These are phyloP conservation scores for Colletotrichum falcatum DNA, from an alignment of 2,329 filamentous ascomycete genomes.

Conservation along the genomic window DNA sequence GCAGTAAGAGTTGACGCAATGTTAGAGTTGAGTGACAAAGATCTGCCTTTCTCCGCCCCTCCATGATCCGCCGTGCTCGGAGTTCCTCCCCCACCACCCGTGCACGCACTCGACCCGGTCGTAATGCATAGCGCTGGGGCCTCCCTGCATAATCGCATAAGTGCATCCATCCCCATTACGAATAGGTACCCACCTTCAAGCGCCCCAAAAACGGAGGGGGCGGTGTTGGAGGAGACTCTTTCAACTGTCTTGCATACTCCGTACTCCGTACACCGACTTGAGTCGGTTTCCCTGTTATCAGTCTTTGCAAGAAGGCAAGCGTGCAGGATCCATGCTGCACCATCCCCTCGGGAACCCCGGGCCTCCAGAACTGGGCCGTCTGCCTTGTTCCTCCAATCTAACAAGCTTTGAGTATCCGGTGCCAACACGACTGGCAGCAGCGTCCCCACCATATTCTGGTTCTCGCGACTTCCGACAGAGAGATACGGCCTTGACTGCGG, in stretches of 20 bases:
- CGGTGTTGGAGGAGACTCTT: slow-evolving; percentile 1
- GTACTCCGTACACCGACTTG: slow-evolving; percentile 32
- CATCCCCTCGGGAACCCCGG: slow-evolving; percentile 35
- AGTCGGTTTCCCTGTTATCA: slow-evolving; percentile 21
- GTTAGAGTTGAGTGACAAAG: slow-evolving; percentile 7
- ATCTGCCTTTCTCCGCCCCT: slow-evolving; percentile 6
- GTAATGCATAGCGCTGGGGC: slow-evolving; percentile 12
- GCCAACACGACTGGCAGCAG: background rate
- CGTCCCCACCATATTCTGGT: background rate
- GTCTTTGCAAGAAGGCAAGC: slow-evolving; percentile 9
- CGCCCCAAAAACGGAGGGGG: slow-evolving; percentile 13
- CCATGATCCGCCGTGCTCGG: slow-evolving; percentile 28
- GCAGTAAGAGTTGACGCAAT: slow-evolving; percentile 20
- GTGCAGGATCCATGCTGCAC: slow-evolving; percentile 11
- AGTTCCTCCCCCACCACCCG: slow-evolving; percentile 3
- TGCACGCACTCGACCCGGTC: background rate
- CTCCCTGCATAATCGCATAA: slow-evolving; percentile 26
- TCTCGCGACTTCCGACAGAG: slow-evolving; percentile 2
- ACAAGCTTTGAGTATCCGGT: slow-evolving; percentile 24
- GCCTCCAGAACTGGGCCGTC: slow-evolving; percentile 9
- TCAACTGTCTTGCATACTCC: background rate
- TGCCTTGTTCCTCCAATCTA: slow-evolving; percentile 12
- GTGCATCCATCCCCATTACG: slow-evolving; percentile 28
- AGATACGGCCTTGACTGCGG: background rate
- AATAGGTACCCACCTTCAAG: slow-evolving; percentile 13